Base-by-base conservation (phyloP, 345 rosid genomes). In the Lagerstroemia speciosa region DNA sequence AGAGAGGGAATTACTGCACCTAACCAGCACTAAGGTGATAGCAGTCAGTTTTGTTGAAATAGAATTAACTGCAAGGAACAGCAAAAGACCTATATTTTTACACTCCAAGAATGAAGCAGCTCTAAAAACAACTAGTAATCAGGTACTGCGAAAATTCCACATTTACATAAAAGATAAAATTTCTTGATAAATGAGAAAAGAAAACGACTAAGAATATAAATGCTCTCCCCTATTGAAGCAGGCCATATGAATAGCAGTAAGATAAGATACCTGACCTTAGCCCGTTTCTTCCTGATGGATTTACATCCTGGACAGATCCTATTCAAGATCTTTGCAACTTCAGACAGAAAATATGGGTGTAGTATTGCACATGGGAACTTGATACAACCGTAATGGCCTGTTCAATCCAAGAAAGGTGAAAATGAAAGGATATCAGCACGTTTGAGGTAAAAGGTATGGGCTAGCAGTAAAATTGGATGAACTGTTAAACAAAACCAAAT, bases 251-350 rank as follows among this genome's bases (percentile, higher is more conserved):
- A 71, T 61, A 75, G 33, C 65, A 66, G 43, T 68, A 33, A 43
- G 65, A 65, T 63, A 72, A 67, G 80, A 69, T 71, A 75, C 72
- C 86, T 74, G 69, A 88, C 94, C 94, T 84, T 89, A 69, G 53
- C 71, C 71, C 70, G 52, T 70, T 70, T 84, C 76, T 85, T 79
- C 72, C 88, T 77, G 36, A 86, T 63, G 68, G 93, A 80, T 85
- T 86, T 91, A 79, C 99, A 94, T 36, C 86, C 87, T 10, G 99
- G 97, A 67, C 99, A 94, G 70, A 85, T 74, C 74, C 83, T 85
- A 69, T 94, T 94, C 62, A 94, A 68, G 67, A 94, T 61, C 27
- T 82, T 71, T 7, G 78, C 85, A 71, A 89, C 82, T 76, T 94
- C 95, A 2, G 93, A 82, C 3, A 89, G 67, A 69, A 71, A 91